Evolutionary conservation across 73 alveolate genomes (phyloP), one percentile per base, ranked within the genome.

Genomic region (Tetrahymena borealis): DNA sequence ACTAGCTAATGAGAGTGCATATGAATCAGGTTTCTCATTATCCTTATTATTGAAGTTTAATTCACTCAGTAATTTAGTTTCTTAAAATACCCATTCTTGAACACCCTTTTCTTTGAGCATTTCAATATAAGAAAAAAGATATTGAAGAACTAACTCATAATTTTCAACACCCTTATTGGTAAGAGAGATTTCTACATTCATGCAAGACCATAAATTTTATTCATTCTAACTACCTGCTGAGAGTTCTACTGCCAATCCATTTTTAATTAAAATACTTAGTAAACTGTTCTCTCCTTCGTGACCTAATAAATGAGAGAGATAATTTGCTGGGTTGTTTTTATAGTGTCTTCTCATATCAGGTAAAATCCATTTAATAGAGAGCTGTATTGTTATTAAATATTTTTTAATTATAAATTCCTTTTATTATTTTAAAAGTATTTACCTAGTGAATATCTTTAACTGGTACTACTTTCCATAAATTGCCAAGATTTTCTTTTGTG

Each of bases 241-340:
- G 36, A 98, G 95, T 60, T 91, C 95, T 41, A 93, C 95, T 60
- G 98, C 98, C 78, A 97, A 96, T 85, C 97, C 99, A 91, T 97
- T 99, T 91, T 98, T 93, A 40, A 95, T 95, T 79, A 98, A 93
- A 78, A 96, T 96, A 28, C 98, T 93, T 40, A 97, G 94, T 28
- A 98, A 96, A 33, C 98, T 96, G 93, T 98, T 97, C 90, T 95
- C 97, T 18, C 99, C 99, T 92, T 97, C 99, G 92, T 97, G 99
- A 38, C 98, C 98, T 33, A 97, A 91, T 33, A 97, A 39, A 78
- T 96, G 97, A 20, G 98, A 93, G 33, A 90, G 38, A 90, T 94
- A 95, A 33, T 90, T 85, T 79, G 95, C 94, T 40, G 98, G 98
- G 43, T 95, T 94, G 39, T 93, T 90, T 40, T 93, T 94, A 78